Evolutionary conservation across 768 basidiomycete species (phyloP), one percentile per base, ranked within the genome.

Genomic region (Xanthoconium purpureum): DNA sequence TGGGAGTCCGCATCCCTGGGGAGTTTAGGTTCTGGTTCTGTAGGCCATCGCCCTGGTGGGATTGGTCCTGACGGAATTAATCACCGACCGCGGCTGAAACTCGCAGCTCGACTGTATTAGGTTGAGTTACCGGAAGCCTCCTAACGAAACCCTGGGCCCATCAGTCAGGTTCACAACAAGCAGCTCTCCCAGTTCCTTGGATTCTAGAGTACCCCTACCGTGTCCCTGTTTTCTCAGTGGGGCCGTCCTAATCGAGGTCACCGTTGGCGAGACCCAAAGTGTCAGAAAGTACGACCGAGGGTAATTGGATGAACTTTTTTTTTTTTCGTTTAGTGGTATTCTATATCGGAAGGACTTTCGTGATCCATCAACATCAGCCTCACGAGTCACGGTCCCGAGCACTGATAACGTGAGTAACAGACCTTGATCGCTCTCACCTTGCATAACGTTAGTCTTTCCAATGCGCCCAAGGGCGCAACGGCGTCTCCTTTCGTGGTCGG

Each of bases 1-100:
- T 85, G 50, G 87, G 87, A 46, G 80, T 88, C 20, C 79, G 82
- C 2, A 77, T 85, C 63, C 84, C 80, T 56, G 83, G 82, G 17
- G 78, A 78, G 62, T 71, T 77, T 42, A 83, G 85, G 66, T 83
- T 86, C 66, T 80, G 75, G 68, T 82, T 83, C 63, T 79, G 69
- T 47, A 78, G 71, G 77, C 82, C 52, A 62, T 78, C 50, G 71
- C 83, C 38, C 64, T 78, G 54, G 59, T 74, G 33, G 72, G 72
- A 47, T 57, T 75, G 29, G 73, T 74, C 39, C 71, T 84, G 59
- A 71, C 79, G 58, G 78, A 77, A 50, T 73, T 82, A 60, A 68
- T 84, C 52, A 73, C 84, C 55, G 78, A 80, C 59, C 70, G 80
- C 13, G 84, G 84, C 38, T 77, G 77, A 36, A 77, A 78, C 28